These are phyloP conservation scores for Myriosclerotinia scirpicola DNA, from an alignment of 2,329 filamentous ascomycete species.

Conservation along the genomic window DNA sequence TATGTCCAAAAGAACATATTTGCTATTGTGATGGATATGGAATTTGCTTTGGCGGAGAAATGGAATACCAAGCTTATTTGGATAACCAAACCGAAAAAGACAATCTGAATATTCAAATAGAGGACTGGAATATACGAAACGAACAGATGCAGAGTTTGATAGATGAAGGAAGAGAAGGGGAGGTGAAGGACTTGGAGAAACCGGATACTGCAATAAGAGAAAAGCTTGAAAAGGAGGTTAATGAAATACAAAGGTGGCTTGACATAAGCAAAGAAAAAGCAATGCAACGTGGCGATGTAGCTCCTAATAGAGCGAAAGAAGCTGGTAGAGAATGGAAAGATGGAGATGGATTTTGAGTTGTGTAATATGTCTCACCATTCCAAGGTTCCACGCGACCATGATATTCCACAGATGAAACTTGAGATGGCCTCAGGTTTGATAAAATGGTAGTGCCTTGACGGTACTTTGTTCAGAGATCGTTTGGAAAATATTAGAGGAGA, in stretches of 20 bases:
- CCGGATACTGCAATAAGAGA: conserved; percentile 26
- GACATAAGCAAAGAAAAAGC: conserved; percentile 26
- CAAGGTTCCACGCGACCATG: background rate
- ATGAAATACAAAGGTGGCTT: conserved; percentile 28
- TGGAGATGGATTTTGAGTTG: conserved; percentile 28
- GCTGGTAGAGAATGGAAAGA: conserved; percentile 31
- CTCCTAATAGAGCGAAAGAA: conserved; percentile 31
- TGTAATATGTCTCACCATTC: background rate
- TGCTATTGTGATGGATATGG: conserved; percentile 41
- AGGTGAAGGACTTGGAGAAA: background rate
- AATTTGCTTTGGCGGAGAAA: conserved; percentile 38
- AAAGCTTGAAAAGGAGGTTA: conserved; percentile 28
- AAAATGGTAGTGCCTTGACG: background rate
- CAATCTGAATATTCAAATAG: background rate
- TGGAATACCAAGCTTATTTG: conserved; percentile 29
- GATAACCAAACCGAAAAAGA: conserved; percentile 7
- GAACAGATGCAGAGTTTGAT: conserved; percentile 5
- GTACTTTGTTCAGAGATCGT: background rate
- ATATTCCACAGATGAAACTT: background rate
- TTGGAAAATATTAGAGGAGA: background rate
- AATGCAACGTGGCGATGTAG: conserved; percentile 32
- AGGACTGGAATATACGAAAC: conserved; percentile 3
- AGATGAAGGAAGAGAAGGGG: conserved; percentile 8
- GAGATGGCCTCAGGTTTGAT: background rate
- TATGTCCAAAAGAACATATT: conserved; percentile 35